Percentiles rank a stretch among this genome's conserved stretches.
Evolutionary conservation across 1,284 basidiomycete genomes (phyloP).

Genomic region (Austroboletus olivaceoglutinosus): DNA sequence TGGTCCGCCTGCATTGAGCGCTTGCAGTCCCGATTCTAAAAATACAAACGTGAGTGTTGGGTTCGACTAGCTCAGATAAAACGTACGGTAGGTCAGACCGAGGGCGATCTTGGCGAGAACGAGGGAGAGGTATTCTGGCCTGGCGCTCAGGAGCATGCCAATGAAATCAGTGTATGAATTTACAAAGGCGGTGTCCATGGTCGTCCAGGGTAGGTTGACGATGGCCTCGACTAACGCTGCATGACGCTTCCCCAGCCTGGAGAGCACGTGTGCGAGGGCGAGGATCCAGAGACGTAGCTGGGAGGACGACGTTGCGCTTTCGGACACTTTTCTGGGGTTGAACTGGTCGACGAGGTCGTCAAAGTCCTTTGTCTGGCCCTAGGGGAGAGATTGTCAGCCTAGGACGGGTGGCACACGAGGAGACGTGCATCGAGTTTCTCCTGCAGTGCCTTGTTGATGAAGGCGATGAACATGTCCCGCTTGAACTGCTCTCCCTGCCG

Average conservation of each 20-base stretch:
- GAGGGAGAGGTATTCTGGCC: conserved; percentile 87
- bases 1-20: conserved; percentile 52
- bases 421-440: conserved; percentile 65
- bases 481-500: conserved; percentile 71
- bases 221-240: conserved; percentile 86
- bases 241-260: conserved; percentile 79
- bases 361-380: conserved; percentile 68
- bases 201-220: conserved; percentile 88
- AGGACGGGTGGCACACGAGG: conserved; percentile 7
- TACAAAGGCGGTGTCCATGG: conserved; percentile 80
- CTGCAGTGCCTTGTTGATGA: conserved; percentile 78
- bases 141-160: conserved; percentile 90
- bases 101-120: conserved; percentile 81
- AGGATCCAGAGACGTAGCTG: conserved; percentile 73
- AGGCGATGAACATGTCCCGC: conserved; percentile 83
- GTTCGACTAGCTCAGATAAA: conserved; percentile 4
- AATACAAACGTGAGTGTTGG: conserved; percentile 8
- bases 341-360: conserved; percentile 74
- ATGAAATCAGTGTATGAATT: conserved; percentile 86
- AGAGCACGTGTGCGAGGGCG: conserved; percentile 77
- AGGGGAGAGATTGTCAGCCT: conserved; percentile 10
- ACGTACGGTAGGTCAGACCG: conserved; percentile 87
- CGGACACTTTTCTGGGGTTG: conserved; percentile 46
- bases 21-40: conserved; percentile 67
- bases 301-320: conserved; percentile 43